Percentiles rank a stretch among this genome's conserved stretches.
Evolutionary conservation across 1,284 basidiomycete genomes (phyloP).

Genomic region (Puccinia hordei): DNA sequence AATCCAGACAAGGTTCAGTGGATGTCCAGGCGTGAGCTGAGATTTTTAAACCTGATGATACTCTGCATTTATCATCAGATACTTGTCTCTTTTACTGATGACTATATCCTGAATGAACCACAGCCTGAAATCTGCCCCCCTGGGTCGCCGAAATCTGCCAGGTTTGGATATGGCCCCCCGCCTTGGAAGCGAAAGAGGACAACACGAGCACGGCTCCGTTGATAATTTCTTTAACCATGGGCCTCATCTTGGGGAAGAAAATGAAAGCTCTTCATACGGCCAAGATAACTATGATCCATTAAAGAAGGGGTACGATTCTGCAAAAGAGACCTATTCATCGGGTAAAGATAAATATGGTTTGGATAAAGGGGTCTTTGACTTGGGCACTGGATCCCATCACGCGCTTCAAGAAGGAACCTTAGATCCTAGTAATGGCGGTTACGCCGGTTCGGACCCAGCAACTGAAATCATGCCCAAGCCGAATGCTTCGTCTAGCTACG

Average conservation of each 20-base stretch:
- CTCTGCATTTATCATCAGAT: not conserved
- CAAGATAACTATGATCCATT: conserved; percentile 17
- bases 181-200: not conserved
- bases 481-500: not conserved
- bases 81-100: not conserved
- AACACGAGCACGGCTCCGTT: not conserved
- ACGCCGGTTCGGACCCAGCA: not conserved
- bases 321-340: not conserved
- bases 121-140: conserved; percentile 19
- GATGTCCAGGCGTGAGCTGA: conserved; percentile 20
- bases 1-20: conserved; percentile 11
- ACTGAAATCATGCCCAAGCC: not conserved
- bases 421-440: not conserved
- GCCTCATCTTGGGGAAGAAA: not conserved
- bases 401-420: not conserved
- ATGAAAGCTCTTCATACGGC: not conserved
- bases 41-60: not conserved
- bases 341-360: not conserved
- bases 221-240: not conserved
- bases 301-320: not conserved
- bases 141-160: conserved; percentile 8
- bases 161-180: not conserved
- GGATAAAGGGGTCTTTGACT: conserved; percentile 6
- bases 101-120: not conserved
- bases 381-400: conserved; percentile 14